phyloP scores from a whole-genome alignment of 768 basidiomycete genomes.

The Suillus weaverae region DNA sequence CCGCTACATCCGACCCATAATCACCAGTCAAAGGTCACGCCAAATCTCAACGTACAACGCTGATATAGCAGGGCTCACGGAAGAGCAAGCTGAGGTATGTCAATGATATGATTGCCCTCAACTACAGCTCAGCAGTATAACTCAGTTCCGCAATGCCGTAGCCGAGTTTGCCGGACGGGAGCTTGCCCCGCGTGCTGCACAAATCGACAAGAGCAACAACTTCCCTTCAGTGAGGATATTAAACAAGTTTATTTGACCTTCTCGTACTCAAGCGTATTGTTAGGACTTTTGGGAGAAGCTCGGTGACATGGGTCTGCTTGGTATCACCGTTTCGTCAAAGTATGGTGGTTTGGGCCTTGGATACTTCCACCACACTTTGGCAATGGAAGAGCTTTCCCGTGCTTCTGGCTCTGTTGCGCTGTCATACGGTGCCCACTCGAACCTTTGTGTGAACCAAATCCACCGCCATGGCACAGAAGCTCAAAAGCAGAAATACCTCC shows the following conservation, averaged over 20 bases:
- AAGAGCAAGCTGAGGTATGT: slow-evolving; percentile 77
- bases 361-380: slow-evolving; percentile 85
- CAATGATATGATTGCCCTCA: neutral
- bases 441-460: slow-evolving; percentile 85
- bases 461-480: slow-evolving; percentile 78
- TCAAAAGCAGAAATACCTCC: slow-evolving; percentile 82
- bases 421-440: slow-evolving; percentile 91
- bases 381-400: slow-evolving; percentile 91
- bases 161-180: slow-evolving; percentile 80
- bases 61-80: slow-evolving; percentile 73
- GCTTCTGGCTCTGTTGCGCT: slow-evolving; percentile 92
- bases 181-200: slow-evolving; percentile 79
- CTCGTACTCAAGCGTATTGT: slow-evolving; percentile 15
- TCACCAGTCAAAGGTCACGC: slow-evolving; percentile 6
- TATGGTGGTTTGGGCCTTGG: slow-evolving; percentile 84
- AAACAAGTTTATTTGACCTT: neutral
- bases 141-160: slow-evolving; percentile 80
- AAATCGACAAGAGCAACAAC: slow-evolving; percentile 77
- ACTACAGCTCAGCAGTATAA: neutral
- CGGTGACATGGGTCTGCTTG: slow-evolving; percentile 90
- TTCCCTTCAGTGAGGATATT: slow-evolving; percentile 63
- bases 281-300: slow-evolving; percentile 89
- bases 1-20: neutral
- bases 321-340: slow-evolving; percentile 76
- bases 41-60: slow-evolving; percentile 65